Evolutionary conservation across 2,329 filamentous ascomycete species (phyloP), one percentile per base, ranked within the genome.

Genomic region (Colletotrichum sp.): DNA sequence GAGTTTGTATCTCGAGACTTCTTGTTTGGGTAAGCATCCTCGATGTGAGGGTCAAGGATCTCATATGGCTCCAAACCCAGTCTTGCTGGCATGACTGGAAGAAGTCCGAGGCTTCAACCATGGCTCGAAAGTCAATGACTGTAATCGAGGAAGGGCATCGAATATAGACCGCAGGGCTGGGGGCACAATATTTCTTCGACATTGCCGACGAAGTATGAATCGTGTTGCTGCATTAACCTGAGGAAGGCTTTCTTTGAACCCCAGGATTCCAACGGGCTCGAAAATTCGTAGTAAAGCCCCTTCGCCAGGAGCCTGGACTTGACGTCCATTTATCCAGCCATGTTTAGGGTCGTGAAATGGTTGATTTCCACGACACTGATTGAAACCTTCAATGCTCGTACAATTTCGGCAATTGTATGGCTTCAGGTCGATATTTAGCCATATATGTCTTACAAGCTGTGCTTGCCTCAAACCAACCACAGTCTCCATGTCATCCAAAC

Each of bases 1-100:
- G 73, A 63, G 5, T 48, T 21, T 79, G 68, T 63, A 81, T 80
- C 38, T 75, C 5, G 76, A 7, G 71, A 77, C 65, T 63, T 72
- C 62, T 38, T 55, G 62, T 75, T 30, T 68, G 76, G 66, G 28
- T 85, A 71, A 70, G 30, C 10, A 80, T 75, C 55, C 79, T 74
- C 55, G 82, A 83, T 76, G 83, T 84, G n/a, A 85, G 80, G 26
- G 81, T 79, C 72, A 84, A 77, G 68, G 81, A 83, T 69, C 79
- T 77, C 66, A 84, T 71, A 66, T 75, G 75, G n/a, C 52, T 48
- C 82, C 82, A 84, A 28, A 38, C 80, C 79, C 79, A 82, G 10
- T 76, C 75, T 52, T 48, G 61, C 24, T 74, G 71, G 68, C 80
- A 82, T 28, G 62, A 18, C 38, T 21, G 30, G 59, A 84, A 82